These are phyloP conservation scores for Ustilago xerochloae DNA, from an alignment of 1,284 basidiomycete species.

Conservation along the genomic window DNA sequence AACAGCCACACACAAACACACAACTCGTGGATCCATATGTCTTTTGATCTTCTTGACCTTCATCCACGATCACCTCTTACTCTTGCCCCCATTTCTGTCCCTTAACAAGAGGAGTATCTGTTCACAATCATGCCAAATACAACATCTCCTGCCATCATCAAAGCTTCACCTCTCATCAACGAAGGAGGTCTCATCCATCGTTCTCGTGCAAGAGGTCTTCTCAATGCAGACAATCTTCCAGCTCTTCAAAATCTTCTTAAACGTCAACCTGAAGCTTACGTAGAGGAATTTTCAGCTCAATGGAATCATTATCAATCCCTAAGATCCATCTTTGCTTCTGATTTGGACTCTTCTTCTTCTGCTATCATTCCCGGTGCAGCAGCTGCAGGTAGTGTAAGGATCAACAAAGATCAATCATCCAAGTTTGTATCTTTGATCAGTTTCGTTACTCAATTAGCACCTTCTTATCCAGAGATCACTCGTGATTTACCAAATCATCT, in stretches of 20 bases:
- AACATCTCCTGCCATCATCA: constrained; percentile 40
- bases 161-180: constrained; percentile 50
- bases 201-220: constrained; percentile 63
- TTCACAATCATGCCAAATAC: constrained; percentile 29
- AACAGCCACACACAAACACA: no score
- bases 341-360: constrained; percentile 37
- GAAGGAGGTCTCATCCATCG: constrained; percentile 62
- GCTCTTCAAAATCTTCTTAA: constrained; percentile 93
- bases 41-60: not conserved
- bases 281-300: constrained; percentile 97
- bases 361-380: constrained; percentile 8
- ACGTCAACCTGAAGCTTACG: constrained; percentile 88
- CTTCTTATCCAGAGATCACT: constrained; percentile 58
- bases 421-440: constrained; percentile 60
- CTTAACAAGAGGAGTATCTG: not conserved
- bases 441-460: constrained; percentile 74
- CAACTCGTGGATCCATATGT: no score
- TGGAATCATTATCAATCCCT: constrained; percentile 95
- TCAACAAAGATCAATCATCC: constrained; percentile 59
- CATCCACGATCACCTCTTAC: not conserved
- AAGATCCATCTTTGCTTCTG: constrained; percentile 78
- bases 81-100: no score
- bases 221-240: constrained; percentile 72
- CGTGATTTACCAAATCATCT: constrained; percentile 53
- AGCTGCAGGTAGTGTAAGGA: constrained; percentile 30